Base-by-base conservation (phyloP, 2,329 filamentous ascomycete genomes). In the Cladorrhinum sp. region DNA sequence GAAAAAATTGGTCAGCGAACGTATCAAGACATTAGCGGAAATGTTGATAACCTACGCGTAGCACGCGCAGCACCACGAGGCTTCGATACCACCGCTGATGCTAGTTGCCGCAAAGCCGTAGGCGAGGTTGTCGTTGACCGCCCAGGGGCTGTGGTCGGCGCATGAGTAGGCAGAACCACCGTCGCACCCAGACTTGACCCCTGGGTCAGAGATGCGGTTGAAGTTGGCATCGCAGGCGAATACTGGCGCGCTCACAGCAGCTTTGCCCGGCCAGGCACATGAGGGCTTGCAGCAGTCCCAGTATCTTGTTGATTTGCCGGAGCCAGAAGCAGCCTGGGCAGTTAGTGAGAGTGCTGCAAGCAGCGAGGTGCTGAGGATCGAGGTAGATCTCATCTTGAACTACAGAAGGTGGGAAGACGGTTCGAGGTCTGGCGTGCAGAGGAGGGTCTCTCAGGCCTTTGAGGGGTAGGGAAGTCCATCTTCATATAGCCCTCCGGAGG, bases 271-370 rank as follows among this genome's bases (percentile, higher is more conserved):
- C 86, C 86, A 85, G 2, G 79, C 78, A 71, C 86, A 90, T 20
- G 84, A 87, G 23, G 86, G 82, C 77, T 91, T 90, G 77, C 87
- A 90, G 77, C 87, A 90, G 71, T 90, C 87, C 81, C 83, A 83
- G 71, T 82, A 83, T 61, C 80, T 69, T 7, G 66, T 68, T 1
- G 67, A 69, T 59, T 68, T 60, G 60, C 67, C 65, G 20, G 63
- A 64, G 10, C 65, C 67, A 32, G 66, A 65, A 9, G 65, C 64
- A 20, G 65, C 67, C 3, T 62, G 53, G 10, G 60, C 66, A 5
- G 50, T 54, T 3, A 67, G 38, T 10, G 66, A 66, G 10, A 68
- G 63, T 10, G 52, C 57, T 20, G 62, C 64, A 41, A 58, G 62
- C 10, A 68, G 32, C 24, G 64, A 54, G 57, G 61, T 61, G 53